Base-by-base conservation (phyloP, 2,329 filamentous ascomycete species). In the Aquanectria penicillioides region DNA sequence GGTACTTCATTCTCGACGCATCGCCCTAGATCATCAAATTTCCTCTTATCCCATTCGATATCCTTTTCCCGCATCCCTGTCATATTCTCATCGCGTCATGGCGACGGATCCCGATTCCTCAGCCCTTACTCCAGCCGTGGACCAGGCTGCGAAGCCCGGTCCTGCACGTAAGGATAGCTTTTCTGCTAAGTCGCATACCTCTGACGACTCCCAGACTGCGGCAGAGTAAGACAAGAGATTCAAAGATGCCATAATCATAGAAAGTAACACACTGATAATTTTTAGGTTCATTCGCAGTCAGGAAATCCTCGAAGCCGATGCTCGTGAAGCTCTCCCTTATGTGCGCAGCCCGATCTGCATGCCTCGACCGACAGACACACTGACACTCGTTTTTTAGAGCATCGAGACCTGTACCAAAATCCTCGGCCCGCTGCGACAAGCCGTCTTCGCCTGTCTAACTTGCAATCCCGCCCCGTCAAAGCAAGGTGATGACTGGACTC, bases 281-380 rank as follows among this genome's bases (percentile, higher is more conserved):
- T 9, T 5, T 54, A 94, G 91, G 23, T 98, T 96, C 74, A 93
- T 99, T 66, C 88, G 92, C 69, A 89, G 88, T 53, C 95, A 99
- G 74, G 89, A 97, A 72, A 88, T 90, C 66, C 89, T 99, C 50
- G 95, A 99, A 78, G 92, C 92, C 17, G 95, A 99, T 78, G 95
- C 95, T 41, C 93, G 94, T 68, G 94, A 99, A 81, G 92, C 92
- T 61, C 85, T 99, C 6, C 95, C 95, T 65, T 99, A 97, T 74
- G 93, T 96, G 80, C 70, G 87, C 31, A n/a, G n/a, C n/a, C n/a
- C 70, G n/a, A 28, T 26, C 23, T 20, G 18, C 25, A 17, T 9
- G 31, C 11, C 44, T 22, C 7, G 25, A 28, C 22, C 41, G 12
- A 18, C 25, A 2, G 6, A 38, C 57, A 33, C 43, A 62, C 70